Base-by-base conservation (phyloP, 257 asterid genomes). In the Jasminum sambac region DNA sequence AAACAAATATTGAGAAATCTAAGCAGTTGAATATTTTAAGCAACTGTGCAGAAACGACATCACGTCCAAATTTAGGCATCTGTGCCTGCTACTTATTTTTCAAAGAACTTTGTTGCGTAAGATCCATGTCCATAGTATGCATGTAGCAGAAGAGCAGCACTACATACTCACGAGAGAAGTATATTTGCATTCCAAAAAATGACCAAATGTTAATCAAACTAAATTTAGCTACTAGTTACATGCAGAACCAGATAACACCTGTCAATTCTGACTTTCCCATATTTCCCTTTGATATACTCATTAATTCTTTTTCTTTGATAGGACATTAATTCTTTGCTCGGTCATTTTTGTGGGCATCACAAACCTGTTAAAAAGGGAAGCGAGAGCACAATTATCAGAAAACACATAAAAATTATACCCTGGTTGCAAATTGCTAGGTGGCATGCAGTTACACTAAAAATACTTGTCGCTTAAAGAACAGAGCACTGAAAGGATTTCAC, bases 261-360 rank as follows among this genome's bases (percentile, higher is more conserved):
- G 67, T 95, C 98, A 74, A 95, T 91, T 58, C 99, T 95, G 2
- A 95, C 74, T 59, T 79, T 66, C 66, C 99, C 98, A 73, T 91
- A 95, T 74, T 95, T 95, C 40, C 98, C 95, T 73, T 88, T 92
- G 62, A 95, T 89, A 72, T 95, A 95, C 73, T 89, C 83, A 55
- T 84, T 77, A 74, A 81, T n/a, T n/a, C n/a, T n/a, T n/a, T n/a
- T n/a, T n/a, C n/a, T n/a, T n/a, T n/a, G n/a, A n/a, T n/a, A n/a
- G n/a, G n/a, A n/a, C n/a, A n/a, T n/a, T n/a, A n/a, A n/a, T 83
- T 78, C 98, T 86, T 69, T 77, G 66, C 79, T 89, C 92, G 4
- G 76, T 76, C 99, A 95, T 91, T 81, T 77, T 82, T 21, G 94
- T 76, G 64, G 99, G 99, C 78, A 95, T 84, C 37, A 95, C 99